Evolutionary conservation across 768 basidiomycete species (phyloP).

Genomic region (Royoungia palumana): DNA sequence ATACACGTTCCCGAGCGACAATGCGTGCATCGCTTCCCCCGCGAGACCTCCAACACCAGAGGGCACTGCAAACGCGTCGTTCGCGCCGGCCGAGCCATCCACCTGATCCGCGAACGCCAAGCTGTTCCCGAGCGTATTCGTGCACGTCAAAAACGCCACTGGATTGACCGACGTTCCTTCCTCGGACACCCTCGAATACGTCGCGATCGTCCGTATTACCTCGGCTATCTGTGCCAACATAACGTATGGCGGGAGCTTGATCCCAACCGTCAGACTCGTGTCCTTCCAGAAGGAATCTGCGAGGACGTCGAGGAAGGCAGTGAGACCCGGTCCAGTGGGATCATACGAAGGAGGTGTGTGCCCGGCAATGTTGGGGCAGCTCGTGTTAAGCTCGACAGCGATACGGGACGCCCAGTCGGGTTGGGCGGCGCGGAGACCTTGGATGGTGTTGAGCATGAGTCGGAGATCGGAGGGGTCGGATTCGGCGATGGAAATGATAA

Average conservation of each 20-base stretch:
- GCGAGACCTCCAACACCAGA: slow-evolving; percentile 68
- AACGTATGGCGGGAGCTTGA: slow-evolving; percentile 79
- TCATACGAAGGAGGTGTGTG: slow-evolving; percentile 67
- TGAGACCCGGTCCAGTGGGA: slow-evolving; percentile 39
- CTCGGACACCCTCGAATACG: slow-evolving; percentile 30
- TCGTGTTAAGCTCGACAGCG: slow-evolving; percentile 79
- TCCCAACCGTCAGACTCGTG: slow-evolving; percentile 58
- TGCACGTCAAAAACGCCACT: slow-evolving; percentile 74
- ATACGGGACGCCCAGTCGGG: slow-evolving; percentile 41
- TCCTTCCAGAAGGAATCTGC: slow-evolving; percentile 48
- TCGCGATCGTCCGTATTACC: slow-evolving; percentile 45
- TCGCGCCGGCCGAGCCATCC: slow-evolving; percentile 11
- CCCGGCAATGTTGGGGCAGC: slow-evolving; percentile 73
- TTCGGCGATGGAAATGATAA: slow-evolving; percentile 79
- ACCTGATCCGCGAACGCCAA: slow-evolving; percentile 60
- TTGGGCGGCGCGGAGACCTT: slow-evolving; percentile 45
- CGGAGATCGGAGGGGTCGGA: slow-evolving; percentile 49
- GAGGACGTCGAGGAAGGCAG: slow-evolving; percentile 53
- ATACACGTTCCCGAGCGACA: slow-evolving; percentile 77
- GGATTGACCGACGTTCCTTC: slow-evolving; percentile 36
- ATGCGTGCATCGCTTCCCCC: slow-evolving; percentile 70
- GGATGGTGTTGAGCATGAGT: slow-evolving; percentile 58
- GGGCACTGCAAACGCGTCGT: slow-evolving; percentile 54
- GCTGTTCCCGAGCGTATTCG: slow-evolving; percentile 74
- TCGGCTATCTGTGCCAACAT: slow-evolving; percentile 57